These are phyloP conservation scores for Pyrenophora graminea DNA, from an alignment of 2,329 filamentous ascomycete species.

Conservation along the genomic window DNA sequence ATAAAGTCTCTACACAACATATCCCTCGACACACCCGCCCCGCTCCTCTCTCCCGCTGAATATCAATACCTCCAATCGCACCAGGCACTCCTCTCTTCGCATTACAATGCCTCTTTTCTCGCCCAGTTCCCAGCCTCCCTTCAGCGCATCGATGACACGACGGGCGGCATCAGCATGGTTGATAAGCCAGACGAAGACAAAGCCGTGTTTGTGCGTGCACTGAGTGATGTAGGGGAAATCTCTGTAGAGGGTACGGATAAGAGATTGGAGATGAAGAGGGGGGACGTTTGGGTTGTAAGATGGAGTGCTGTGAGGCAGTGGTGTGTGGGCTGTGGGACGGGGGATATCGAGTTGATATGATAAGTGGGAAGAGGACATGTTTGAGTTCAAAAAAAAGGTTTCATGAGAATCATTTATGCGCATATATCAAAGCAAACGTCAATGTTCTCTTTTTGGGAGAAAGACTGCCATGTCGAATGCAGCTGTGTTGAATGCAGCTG, in stretches of 20 bases:
- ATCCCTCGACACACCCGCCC: constrained; percentile 54
- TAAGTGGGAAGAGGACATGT: not conserved
- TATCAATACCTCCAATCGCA: constrained; percentile 82
- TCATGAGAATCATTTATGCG: not conserved
- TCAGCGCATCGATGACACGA: constrained; percentile 86
- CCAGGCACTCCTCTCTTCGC: constrained; percentile 78
- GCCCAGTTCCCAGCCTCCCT: constrained; percentile 76
- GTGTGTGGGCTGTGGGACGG: constrained; percentile 62
- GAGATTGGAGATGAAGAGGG: constrained; percentile 51
- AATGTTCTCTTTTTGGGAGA: too few relatives aligned
- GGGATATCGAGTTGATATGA: constrained; percentile 69
- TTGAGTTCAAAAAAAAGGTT: not conserved
- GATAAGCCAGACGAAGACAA: constrained; percentile 80
- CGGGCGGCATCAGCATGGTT: constrained; percentile 89
- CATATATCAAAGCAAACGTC: too few relatives aligned
- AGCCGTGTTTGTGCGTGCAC: constrained; percentile 80
- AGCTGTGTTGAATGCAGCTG: too few relatives aligned
- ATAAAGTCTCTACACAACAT: constrained; percentile 60
- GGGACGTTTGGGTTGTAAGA: constrained; percentile 61
- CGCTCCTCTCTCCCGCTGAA: constrained; percentile 73
- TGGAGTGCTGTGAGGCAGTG: constrained; percentile 65
- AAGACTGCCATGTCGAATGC: not conserved
- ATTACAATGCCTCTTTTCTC: constrained; percentile 86
- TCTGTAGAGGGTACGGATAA: constrained; percentile 64
- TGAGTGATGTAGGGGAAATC: constrained; percentile 63